Percentiles rank a stretch among this genome's conserved stretches.
phyloP scores from a whole-genome alignment of 2,329 filamentous ascomycete species.

The Arthrinium phaeospermum region DNA sequence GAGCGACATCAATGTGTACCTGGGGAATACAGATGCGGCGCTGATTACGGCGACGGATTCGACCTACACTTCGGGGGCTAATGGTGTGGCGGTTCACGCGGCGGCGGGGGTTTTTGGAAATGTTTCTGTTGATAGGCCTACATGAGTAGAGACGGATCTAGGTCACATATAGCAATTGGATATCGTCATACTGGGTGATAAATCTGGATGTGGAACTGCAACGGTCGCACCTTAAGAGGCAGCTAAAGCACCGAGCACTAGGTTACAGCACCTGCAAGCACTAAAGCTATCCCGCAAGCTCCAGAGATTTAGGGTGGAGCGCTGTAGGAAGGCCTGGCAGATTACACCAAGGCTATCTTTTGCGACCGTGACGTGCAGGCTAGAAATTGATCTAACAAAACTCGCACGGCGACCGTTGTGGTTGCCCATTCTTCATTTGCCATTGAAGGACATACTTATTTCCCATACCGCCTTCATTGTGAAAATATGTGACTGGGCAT shows the following conservation, averaged over 20 bases:
- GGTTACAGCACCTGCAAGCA: too few species aligned
- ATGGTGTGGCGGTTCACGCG: conserved; percentile 34
- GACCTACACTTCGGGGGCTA: conserved; percentile 30
- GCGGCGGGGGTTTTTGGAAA: conserved; percentile 33
- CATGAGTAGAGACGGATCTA: neutral
- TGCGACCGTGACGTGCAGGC: neutral
- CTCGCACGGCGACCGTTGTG: too few species aligned
- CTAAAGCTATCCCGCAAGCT: neutral
- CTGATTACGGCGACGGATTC: conserved; percentile 30
- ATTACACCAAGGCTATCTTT: neutral
- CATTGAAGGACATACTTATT: too few species aligned
- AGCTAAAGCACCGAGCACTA: neutral
- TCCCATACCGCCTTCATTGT: neutral
- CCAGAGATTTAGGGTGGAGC: neutral
- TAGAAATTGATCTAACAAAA: neutral
- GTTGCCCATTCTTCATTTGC: neutral
- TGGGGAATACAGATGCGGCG: conserved; percentile 32
- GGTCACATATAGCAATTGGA: neutral
- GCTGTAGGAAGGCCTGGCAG: too few species aligned
- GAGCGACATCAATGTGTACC: conserved; percentile 35
- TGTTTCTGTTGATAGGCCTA: conserved; percentile 35
- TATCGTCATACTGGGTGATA: neutral
- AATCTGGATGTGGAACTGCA: neutral
- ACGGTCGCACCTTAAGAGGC: neutral
- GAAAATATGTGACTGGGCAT: neutral